Conservation (phyloP, 495 filamentous ascomycete genomes). For the Lepraria neglecta region DNA sequence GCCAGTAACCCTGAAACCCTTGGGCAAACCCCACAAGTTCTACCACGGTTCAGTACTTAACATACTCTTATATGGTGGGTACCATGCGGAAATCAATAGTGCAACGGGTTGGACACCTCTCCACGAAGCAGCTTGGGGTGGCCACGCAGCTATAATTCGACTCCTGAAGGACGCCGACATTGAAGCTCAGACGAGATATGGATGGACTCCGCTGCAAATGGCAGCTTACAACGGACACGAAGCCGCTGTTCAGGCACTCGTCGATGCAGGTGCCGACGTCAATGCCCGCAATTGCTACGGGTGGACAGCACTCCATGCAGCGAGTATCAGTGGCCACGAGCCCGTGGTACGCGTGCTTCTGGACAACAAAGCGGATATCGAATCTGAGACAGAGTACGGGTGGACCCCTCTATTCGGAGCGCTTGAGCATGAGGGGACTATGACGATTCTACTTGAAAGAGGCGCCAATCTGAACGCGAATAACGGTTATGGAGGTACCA, state of each 20-base stretch:
- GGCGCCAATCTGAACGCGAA: slow-evolving; percentile 1
- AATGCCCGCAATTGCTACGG: slow-evolving; percentile 17
- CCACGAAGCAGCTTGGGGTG: slow-evolving; percentile 2
- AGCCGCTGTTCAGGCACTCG: slow-evolving; percentile 25
- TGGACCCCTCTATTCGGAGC: background rate
- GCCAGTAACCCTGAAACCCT: background rate
- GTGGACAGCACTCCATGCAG: slow-evolving; percentile 1
- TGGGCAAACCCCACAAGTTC: background rate
- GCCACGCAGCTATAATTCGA: background rate
- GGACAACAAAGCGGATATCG: background rate
- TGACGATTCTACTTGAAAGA: background rate
- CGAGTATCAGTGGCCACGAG: background rate
- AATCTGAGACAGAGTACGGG: background rate
- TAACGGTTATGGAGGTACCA: background rate
- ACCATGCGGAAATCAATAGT: background rate
- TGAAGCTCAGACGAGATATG: background rate
- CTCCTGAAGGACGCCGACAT: background rate
- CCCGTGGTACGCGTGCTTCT: background rate
- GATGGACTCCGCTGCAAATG: slow-evolving; percentile 26
- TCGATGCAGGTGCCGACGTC: slow-evolving; percentile 25
- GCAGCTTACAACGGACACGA: slow-evolving; percentile 32
- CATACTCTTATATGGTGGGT: background rate
- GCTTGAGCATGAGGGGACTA: background rate
- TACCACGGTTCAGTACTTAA: background rate
- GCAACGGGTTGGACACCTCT: slow-evolving; percentile 9